Base-by-base conservation (phyloP, 2,329 filamentous ascomycete species). In the Aspergillus tamarii region DNA sequence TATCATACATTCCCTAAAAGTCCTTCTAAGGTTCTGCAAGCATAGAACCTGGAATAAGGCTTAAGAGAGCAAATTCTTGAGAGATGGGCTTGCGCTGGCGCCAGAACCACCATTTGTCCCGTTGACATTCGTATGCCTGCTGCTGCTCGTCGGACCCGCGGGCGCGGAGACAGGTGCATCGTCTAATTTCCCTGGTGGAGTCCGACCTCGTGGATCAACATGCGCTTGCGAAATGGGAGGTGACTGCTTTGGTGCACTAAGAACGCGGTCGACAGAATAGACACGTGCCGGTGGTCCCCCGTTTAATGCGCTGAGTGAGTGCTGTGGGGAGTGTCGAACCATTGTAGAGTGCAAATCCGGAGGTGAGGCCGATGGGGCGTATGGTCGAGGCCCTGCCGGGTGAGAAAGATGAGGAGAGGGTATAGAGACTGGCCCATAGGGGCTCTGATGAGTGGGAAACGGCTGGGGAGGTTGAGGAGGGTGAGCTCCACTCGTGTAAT, bases 21-120 rank as follows among this genome's bases (percentile, higher is more conserved):
- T 46, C 52, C 52, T 39, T 23, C 28, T 23, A 36, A 21, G 11
- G 28, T 54, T 34, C 30, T 12, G 50, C 16, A 59, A 34, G 32
- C 28, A 23, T 50, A 12, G 53, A 26, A 23, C 23, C 43, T 41
- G 14, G 9, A 45, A 57, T 30, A 23, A 10, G 19, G 43, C 45
- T 80, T 78, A 92, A 55, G 87, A 90, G 60, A 94, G 83, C 56
- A 94, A 77, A 71, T 94, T 93, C 70, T 89, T 87, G 65, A 94
- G 76, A 11, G 91, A 93, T 12, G 91, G 90, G 72, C 89, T 93
- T 19, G 91, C 90, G 71, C 91, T 93, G 4, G 91, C 91, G n/a
- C 90, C 90, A 57, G 78, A 77, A 36, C 72, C 73, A 3, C 67
- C 65, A 56, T 66, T 70, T 21, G 72, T 70, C 21, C 72, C 74